A percentile compares a stretch with the other conserved stretches of the same genome.
phyloP scores from a whole-genome alignment of 129 eudicot species.

The Silybum marianum region DNA sequence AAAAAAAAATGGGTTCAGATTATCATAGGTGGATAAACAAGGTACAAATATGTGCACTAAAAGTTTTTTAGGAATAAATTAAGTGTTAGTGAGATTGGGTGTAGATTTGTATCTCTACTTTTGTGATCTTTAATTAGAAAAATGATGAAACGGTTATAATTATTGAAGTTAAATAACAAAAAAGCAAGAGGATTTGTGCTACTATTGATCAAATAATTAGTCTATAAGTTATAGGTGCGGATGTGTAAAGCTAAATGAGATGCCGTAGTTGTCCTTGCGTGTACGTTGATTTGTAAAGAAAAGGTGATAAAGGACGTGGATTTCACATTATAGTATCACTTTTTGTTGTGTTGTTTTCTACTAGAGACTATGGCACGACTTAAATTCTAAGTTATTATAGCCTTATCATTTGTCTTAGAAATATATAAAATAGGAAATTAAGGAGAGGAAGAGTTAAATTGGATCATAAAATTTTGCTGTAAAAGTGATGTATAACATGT shows the following conservation, averaged over 20 bases:
- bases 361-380: neutral
- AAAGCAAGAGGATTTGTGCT: constrained; percentile 24
- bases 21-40: neutral
- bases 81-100: constrained; percentile 28
- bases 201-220: constrained; percentile 10
- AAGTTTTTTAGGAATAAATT: constrained; percentile 8
- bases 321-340: constrained; percentile 5
- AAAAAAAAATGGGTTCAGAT: neutral
- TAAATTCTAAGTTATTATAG: neutral
- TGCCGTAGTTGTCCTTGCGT: constrained; percentile 22
- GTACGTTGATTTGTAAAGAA: constrained; percentile 21
- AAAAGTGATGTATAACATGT: neutral
- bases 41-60: constrained; percentile 4
- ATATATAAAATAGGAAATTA: neutral
- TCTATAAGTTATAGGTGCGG: constrained; percentile 3
- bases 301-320: constrained; percentile 27
- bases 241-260: neutral
- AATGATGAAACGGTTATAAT: neutral
- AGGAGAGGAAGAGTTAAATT: neutral
- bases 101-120: constrained; percentile 24
- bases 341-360: neutral
- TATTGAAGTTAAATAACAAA: constrained; percentile 14
- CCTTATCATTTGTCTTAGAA: neutral
- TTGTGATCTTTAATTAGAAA: constrained; percentile 32
- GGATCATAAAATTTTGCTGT: neutral